Conservation (phyloP, 495 filamentous ascomycete genomes). For the Annulohypoxylon stygium region DNA sequence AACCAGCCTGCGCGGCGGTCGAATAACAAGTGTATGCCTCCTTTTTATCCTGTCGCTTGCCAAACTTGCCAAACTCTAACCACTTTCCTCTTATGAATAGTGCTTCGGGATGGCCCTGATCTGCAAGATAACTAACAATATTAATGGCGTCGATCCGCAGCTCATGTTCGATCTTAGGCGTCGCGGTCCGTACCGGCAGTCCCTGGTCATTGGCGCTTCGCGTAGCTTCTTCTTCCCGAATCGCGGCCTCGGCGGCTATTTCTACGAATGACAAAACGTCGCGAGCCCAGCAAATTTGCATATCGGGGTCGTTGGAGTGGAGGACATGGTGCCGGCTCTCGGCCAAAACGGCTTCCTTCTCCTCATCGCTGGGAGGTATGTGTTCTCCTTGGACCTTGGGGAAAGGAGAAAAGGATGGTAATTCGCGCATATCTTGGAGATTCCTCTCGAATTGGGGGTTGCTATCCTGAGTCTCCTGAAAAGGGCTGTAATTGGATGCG, state of each 20-base stretch:
- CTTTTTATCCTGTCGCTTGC: conserved; percentile 87
- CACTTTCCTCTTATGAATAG: conserved; percentile 96
- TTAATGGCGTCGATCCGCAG: conserved; percentile 89
- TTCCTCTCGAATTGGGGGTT: conserved; percentile 44
- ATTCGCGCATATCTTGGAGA: conserved; percentile 62
- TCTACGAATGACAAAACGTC: conserved; percentile 92
- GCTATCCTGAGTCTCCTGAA: conserved; percentile 50
- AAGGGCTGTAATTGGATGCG: conserved; percentile 62
- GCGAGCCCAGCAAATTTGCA: conserved; percentile 97
- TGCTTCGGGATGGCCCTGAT: conserved; percentile 93
- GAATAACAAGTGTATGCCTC: conserved; percentile 91
- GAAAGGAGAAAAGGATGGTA: conserved; percentile 91
- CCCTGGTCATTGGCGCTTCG: conserved; percentile 63
- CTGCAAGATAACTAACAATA: conserved; percentile 88
- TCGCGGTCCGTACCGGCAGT: conserved; percentile 75
- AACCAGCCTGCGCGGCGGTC: conserved; percentile 88
- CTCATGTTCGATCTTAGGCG: conserved; percentile 89
- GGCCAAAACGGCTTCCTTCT: conserved; percentile 89
- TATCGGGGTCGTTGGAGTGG: conserved; percentile 93
- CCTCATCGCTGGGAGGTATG: conserved; percentile 93
- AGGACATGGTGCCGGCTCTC: conserved; percentile 84
- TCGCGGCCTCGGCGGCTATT: conserved; percentile 76
- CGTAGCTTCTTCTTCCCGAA: conserved; percentile 59
- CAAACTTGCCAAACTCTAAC: conserved; percentile 98
- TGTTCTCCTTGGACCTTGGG: conserved; percentile 88